A percentile compares a stretch with the other conserved stretches of the same genome.
phyloP scores from a whole-genome alignment of 352 stramenopile genomes.

The Phytophthora citrophthora region DNA sequence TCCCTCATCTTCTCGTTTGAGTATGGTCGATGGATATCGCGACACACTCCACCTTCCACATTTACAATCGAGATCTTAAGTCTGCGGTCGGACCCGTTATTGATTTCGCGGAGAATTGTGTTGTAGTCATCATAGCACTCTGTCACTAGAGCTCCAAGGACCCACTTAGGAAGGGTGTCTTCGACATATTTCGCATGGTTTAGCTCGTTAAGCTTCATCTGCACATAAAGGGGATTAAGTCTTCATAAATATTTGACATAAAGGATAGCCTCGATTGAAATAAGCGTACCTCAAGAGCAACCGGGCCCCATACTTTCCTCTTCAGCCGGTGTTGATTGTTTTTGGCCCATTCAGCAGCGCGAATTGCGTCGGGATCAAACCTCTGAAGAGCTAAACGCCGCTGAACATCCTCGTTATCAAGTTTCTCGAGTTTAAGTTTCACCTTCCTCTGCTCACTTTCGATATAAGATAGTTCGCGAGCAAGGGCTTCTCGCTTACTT shows the following conservation, averaged over 20 bases:
- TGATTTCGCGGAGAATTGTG: constrained; percentile 72
- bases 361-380: constrained; percentile 74
- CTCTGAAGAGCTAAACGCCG: constrained; percentile 61
- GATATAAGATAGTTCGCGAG: constrained; percentile 49
- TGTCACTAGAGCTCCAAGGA: constrained; percentile 73
- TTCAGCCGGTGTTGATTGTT: constrained; percentile 71
- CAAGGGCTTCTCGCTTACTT: constrained; percentile 66
- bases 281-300: constrained; percentile 69
- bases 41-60: constrained; percentile 67
- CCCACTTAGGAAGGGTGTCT: constrained; percentile 82
- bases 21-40: constrained; percentile 63
- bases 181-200: constrained; percentile 88
- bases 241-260: too few species aligned
- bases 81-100: constrained; percentile 49
- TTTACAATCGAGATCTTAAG: constrained; percentile 77
- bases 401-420: constrained; percentile 83
- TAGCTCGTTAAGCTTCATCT: constrained; percentile 83
- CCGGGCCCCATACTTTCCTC: constrained; percentile 82
- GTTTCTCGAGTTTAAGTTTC: constrained; percentile 58
- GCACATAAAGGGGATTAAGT: background rate
- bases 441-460: constrained; percentile 65
- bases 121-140: constrained; percentile 88
- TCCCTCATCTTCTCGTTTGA: constrained; percentile 56
- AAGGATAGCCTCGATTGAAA: background rate
- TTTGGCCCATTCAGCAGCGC: constrained; percentile 79